phyloP scores from a whole-genome alignment of 441 rosid genomes.

The Euphorbia neoarborescens region DNA sequence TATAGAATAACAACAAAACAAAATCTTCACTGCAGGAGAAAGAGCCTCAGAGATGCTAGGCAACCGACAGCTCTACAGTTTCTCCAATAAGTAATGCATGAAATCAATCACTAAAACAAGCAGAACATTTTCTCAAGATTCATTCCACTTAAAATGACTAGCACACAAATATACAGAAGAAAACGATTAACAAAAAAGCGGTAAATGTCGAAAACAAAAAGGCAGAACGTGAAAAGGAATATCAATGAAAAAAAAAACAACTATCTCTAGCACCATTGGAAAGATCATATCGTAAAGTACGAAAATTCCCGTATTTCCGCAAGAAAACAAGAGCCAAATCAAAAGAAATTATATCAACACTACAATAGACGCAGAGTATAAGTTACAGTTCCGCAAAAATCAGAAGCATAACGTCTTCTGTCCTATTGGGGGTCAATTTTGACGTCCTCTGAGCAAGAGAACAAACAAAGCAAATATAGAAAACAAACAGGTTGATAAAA shows the following conservation, averaged over 20 bases:
- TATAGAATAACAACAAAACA: background rate
- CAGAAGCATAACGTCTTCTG: background rate
- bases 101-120: background rate
- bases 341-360: background rate
- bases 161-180: background rate
- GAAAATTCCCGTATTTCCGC: background rate
- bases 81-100: conserved; percentile 1
- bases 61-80: background rate
- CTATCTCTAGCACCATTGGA: background rate
- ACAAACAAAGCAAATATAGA: conserved; percentile 8
- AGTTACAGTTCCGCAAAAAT: background rate
- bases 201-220: background rate
- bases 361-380: background rate
- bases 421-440: background rate
- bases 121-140: background rate
- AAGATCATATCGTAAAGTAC: conserved; percentile 1
- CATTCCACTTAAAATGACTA: background rate
- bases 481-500: background rate
- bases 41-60: background rate
- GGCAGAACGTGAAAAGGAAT: background rate
- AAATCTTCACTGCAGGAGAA: background rate
- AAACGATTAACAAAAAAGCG: background rate
- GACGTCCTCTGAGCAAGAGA: background rate
- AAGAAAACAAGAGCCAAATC: background rate
- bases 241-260: background rate